These are phyloP conservation scores for Maudiozyma turicensis DNA, from an alignment of 805 yeast genomes.

Conservation along the genomic window DNA sequence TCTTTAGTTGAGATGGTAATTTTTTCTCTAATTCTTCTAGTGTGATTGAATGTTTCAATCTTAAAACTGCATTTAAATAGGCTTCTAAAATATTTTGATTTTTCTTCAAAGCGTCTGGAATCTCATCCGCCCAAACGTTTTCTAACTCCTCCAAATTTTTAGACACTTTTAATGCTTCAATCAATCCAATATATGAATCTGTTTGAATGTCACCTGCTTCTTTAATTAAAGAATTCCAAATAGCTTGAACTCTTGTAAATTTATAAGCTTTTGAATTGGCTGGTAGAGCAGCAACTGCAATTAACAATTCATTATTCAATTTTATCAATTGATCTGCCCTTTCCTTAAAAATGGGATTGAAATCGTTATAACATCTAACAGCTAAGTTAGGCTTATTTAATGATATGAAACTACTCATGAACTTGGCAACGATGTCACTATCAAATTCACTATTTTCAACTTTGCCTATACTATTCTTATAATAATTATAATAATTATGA, in stretches of 20 bases:
- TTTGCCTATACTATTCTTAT: background rate
- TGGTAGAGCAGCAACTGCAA: constrained; percentile 17
- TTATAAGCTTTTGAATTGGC: constrained; percentile 8
- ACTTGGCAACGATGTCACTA: constrained; percentile 11
- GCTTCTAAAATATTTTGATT: constrained; percentile 14
- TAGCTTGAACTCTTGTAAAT: constrained; percentile 21
- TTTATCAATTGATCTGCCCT: background rate
- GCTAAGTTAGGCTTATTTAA: constrained; percentile 15
- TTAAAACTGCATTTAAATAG: constrained; percentile 12
- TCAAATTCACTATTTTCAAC: constrained; percentile 4
- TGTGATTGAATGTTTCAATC: constrained; percentile 3
- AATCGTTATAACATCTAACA: constrained; percentile 13
- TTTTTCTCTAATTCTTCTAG: constrained; percentile 8
- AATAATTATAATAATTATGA: background rate
- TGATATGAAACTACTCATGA: constrained; percentile 18
- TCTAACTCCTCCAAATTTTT: constrained; percentile 11
- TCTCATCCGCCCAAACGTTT: constrained; percentile 19
- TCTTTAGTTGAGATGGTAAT: constrained; percentile 11
- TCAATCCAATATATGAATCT: constrained; percentile 16
- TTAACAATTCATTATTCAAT: constrained; percentile 14
- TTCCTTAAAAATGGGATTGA: constrained; percentile 10
- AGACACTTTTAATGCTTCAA: constrained; percentile 16
- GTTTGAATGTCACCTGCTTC: constrained; percentile 5
- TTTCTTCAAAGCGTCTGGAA: constrained; percentile 15
- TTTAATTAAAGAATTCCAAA: constrained; percentile 25